Base-by-base conservation (phyloP, 2,329 filamentous ascomycete species). In the Exophiala spinifera region DNA sequence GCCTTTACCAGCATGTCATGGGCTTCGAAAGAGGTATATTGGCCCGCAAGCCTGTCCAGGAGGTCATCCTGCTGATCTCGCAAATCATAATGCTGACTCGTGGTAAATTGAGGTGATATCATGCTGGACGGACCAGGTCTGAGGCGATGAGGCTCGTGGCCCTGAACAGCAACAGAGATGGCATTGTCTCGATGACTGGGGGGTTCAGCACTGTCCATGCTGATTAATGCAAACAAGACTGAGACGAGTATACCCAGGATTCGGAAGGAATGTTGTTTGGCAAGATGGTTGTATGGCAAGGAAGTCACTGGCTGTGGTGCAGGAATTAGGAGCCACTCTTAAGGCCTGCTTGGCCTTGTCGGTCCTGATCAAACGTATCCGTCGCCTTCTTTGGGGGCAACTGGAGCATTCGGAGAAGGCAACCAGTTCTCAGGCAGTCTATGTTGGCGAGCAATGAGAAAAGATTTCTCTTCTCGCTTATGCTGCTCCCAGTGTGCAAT, bases 1-100 rank as follows among this genome's bases (percentile, higher is more conserved):
- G 50, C 23, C 37, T 40, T 46, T 14, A 63, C 55, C 28, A 63
- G 60, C n/a, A 55, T 34, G 36, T 57, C 55, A 49, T 49, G 34
- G 21, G 23, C 46, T 36, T 49, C 46, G 28, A 37, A 49, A 13
- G 46, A 19, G 11, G 46, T 23, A 37, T 49, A 49, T n/a, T 49
- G 46, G 15, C 36, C 36, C 5, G 46, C 15, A 19, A 49, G 21
- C n/a, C 46, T 28, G 10, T 49, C 46, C 4, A 49, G 19, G 31
- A 49, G 25, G 15, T 49, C 46, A 21, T 49, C 46, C 31, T 49
- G 46, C 7, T 49, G 46, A 13, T 37, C 46, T 11, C 28, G 46
- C 3, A 49, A 14, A 14, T 37, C 46, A 19, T 39, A n/a, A 23
- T 49, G 5, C 23, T 25, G 44, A 23, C 19, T 31, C 13, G 44